Base-by-base conservation (phyloP, 148 eudicot species). In the Rhododendron kiyosumense region DNA sequence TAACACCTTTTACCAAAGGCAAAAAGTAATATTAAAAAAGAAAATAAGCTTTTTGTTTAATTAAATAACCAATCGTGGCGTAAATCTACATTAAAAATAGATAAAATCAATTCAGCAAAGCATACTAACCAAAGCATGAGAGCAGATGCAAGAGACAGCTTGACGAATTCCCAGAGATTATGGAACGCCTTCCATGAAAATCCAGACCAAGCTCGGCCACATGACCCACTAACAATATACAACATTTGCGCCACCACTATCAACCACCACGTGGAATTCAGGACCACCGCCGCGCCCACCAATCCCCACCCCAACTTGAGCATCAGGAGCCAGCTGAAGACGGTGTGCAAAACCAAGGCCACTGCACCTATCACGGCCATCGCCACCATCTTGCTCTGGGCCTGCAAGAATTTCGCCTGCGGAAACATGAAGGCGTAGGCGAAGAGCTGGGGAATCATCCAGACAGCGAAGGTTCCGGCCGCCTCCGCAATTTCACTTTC, bases 361-460 rank as follows among this genome's bases (percentile, higher is more conserved):
- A 43, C 87, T 8, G 74, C 91, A 0, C 91, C 86, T 30, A 94
- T 91, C 36, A 48, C 85, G 0, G 93, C 91, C 91, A 94, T 93
- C 0, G 85, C 91, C 92, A 87, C 65, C 41, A 94, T 89, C 91
- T 87, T 94, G 87, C 94, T 92, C 49, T 94, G 97, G 11, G 94
- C 90, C 80, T 93, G 95, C 82, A 94, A 61, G 82, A 92, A 94
- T 86, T 92, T 94, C 0, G 89, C 85, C 8, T 88, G 85, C 2
- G 97, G 94, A 43, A 93, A 91, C 10, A 88, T 89, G 61, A 88
- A 45, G 0, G 97, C 95, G 83, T 90, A 92, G 2, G 97, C 97
- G 52, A 91, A 94, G 20, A 92, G 87, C 79, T 94, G 94, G 0
- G 97, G 97, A 20, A 94, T 88, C 94, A 93, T 91, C 89, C 88